Base-by-base conservation (phyloP, 179 eudicot species). In the Silene noctiflora region DNA sequence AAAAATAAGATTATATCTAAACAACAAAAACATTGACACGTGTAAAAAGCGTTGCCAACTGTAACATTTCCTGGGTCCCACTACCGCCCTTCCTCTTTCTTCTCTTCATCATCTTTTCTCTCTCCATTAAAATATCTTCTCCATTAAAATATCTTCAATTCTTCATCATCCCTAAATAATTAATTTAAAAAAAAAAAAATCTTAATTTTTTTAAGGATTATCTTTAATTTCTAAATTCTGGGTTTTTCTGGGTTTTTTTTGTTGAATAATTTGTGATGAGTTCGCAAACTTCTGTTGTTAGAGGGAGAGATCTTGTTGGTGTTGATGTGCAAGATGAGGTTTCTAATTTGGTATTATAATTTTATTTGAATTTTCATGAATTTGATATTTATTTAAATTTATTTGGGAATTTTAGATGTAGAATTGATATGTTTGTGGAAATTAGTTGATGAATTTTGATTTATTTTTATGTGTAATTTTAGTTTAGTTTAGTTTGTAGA, bases 21-120 rank as follows among this genome's bases (percentile, higher is more conserved):
- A 62, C 46, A 76, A 2, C 3, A n/a, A 58, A 5, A 14, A 3
- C 2, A 14, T 19, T 16, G 73, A 80, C 83, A 80, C 80, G 83
- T 80, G 83, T 56, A 76, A 80, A 78, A 80, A 80, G 83, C 6
- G 77, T 13, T 76, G 80, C 83, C 83, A 80, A 80, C 80, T 80
- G 81, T 60, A 62, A 58, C 78, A 75, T 79, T 77, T 80, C 22
- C 48, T 83, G 74, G 80, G 76, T 53, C 85, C 73, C 79, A 76
- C 78, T 77, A 76, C n/a, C 51, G 3, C 60, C 58, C 56, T 17
- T 20, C 16, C 6, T 51, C 64, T 24, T 63, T 25, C 16, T 46
- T 19, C 14, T 11, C 59, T 48, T 44, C 56, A 33, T 33, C 65
- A 0, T 29, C 31, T 3, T 9, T 24, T 63, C 11, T 29, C 76